phyloP scores from a whole-genome alignment of 2,329 filamentous ascomycete species.

The Cytospora piceicola region DNA sequence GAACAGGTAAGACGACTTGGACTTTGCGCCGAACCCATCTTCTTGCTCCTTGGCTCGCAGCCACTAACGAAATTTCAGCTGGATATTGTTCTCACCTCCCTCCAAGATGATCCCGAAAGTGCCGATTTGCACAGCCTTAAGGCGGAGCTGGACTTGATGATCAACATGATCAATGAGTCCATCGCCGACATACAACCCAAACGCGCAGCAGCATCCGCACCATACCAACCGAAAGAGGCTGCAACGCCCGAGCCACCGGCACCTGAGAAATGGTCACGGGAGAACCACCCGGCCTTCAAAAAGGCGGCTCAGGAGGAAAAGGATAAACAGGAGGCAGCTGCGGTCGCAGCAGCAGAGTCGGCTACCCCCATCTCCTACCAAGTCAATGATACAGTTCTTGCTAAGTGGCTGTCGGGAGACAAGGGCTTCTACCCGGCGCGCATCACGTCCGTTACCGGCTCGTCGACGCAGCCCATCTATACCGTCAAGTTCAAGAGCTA shows the following conservation, averaged over 20 bases:
- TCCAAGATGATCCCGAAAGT: constrained; percentile 81
- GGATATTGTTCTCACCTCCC: constrained; percentile 74
- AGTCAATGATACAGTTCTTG: constrained; percentile 88
- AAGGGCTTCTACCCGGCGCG: constrained; percentile 88
- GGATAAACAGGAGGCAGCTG: constrained; percentile 42
- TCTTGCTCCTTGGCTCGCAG: background rate
- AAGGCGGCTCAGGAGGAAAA: constrained; percentile 60
- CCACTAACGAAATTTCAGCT: constrained; percentile 55
- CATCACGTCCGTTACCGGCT: constrained; percentile 93
- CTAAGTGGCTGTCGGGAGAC: constrained; percentile 89
- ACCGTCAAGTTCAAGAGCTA: constrained; percentile 95
- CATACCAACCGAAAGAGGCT: constrained; percentile 49
- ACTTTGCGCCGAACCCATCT: background rate
- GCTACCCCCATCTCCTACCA: constrained; percentile 64
- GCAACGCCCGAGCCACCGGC: constrained; percentile 50
- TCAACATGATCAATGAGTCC: constrained; percentile 76
- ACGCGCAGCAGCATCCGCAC: constrained; percentile 45
- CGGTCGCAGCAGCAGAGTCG: constrained; percentile 24
- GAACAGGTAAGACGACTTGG: constrained; percentile 54
- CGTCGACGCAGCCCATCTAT: constrained; percentile 87
- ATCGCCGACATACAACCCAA: constrained; percentile 78
- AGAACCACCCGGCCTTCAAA: constrained; percentile 79
- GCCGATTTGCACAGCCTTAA: constrained; percentile 76
- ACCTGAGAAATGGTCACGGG: constrained; percentile 75
- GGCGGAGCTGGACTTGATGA: constrained; percentile 79